phyloP scores from a whole-genome alignment of 1,284 basidiomycete genomes.

The Veloboletus limbatus region DNA sequence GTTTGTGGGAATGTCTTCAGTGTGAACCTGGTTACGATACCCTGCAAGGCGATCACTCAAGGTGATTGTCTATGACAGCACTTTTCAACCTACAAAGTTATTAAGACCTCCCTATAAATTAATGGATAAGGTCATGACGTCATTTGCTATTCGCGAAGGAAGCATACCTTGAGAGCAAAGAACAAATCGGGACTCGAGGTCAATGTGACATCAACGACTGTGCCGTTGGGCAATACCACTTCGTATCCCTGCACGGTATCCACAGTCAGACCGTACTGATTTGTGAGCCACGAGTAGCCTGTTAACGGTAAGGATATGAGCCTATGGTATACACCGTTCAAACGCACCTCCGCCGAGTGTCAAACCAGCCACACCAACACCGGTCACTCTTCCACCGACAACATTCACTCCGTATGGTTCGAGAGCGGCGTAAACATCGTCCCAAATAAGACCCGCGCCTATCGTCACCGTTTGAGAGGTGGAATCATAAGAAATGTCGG shows the following conservation, averaged over 20 bases:
- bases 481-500: conserved; percentile 11
- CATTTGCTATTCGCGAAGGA: not conserved
- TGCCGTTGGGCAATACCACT: conserved; percentile 49
- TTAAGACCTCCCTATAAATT: conserved; percentile 50
- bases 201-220: conserved; percentile 38
- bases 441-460: conserved; percentile 48
- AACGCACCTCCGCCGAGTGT: conserved; percentile 21
- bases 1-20: conserved; percentile 50
- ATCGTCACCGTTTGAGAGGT: conserved; percentile 41
- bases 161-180: conserved; percentile 44
- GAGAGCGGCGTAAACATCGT: conserved; percentile 42
- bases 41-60: conserved; percentile 33
- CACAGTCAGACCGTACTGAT: conserved; percentile 47
- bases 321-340: conserved; percentile 43
- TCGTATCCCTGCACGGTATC: conserved; percentile 48
- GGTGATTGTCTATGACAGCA: not conserved
- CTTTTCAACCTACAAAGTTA: conserved; percentile 48
- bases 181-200: conserved; percentile 41
- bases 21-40: conserved; percentile 58
- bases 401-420: conserved; percentile 43
- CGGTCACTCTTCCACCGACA: conserved; percentile 41
- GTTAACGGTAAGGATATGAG: not conserved
- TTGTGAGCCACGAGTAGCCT: conserved; percentile 18
- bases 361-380: conserved; percentile 43
- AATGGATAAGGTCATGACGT: not conserved